Evolutionary conservation across 2,329 filamentous ascomycete genomes (phyloP).

Genomic region (Neoarthrinium moseri): DNA sequence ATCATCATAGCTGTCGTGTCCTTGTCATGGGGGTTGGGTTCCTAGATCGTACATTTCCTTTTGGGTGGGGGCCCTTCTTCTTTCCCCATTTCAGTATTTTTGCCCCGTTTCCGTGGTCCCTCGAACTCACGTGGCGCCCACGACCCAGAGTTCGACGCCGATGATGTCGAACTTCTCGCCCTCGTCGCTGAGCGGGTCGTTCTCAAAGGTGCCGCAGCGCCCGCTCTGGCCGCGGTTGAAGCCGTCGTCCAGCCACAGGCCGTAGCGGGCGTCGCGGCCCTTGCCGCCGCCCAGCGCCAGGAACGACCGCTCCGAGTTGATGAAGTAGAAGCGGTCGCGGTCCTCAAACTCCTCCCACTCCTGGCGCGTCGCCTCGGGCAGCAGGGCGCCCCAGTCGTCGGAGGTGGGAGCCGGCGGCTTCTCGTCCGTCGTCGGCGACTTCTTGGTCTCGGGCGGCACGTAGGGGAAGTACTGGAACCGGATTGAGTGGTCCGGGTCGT

Average conservation of each 20-base stretch:
- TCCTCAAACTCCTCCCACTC: not conserved
- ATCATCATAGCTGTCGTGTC: too few species aligned
- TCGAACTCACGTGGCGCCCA: constrained; percentile 56
- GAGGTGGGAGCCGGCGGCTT: not conserved
- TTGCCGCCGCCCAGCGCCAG: constrained; percentile 61
- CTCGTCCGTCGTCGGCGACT: not conserved
- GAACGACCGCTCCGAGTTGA: constrained; percentile 84
- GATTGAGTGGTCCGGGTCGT: constrained; percentile 60
- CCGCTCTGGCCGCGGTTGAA: constrained; percentile 83
- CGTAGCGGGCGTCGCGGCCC: constrained; percentile 85
- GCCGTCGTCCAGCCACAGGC: constrained; percentile 86
- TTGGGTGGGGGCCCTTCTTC: too few species aligned
- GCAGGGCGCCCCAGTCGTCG: too few species aligned
- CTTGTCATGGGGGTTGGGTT: too few species aligned
- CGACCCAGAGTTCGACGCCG: constrained; percentile 90
- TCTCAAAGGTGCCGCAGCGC: constrained; percentile 87
- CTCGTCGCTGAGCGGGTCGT: constrained; percentile 89
- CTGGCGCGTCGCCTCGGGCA: too few species aligned
- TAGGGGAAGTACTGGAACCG: constrained; percentile 98
- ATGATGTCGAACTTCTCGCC: constrained; percentile 89
- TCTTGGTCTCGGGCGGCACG: constrained; percentile 10
- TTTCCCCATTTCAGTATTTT: too few species aligned
- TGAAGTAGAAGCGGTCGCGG: constrained; percentile 63
- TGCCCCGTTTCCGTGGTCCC: too few species aligned
- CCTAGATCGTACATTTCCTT: too few species aligned